These are phyloP conservation scores for Liriodendron chinense DNA, from an alignment of 164 flowering plant species.

Conservation along the genomic window DNA sequence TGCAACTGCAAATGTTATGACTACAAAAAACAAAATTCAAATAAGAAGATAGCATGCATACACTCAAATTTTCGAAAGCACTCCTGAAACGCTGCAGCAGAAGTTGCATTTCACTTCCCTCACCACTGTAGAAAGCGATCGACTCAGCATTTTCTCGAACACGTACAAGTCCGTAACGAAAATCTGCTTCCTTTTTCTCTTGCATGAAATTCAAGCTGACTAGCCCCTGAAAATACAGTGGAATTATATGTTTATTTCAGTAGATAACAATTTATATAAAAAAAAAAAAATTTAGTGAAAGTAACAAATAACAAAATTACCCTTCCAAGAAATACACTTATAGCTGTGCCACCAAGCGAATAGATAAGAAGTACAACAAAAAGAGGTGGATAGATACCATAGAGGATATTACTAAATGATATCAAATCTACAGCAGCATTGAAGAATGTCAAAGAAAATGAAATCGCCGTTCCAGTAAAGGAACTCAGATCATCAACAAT, in stretches of 20 bases:
- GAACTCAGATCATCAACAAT: constrained; percentile 96
- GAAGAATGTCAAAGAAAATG: constrained; percentile 89
- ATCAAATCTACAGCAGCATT: constrained; percentile 86
- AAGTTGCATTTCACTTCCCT: constrained; percentile 84
- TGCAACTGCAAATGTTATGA: neutral
- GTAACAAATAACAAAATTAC: constrained; percentile 26
- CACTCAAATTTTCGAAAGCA: constrained; percentile 88
- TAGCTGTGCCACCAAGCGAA: constrained; percentile 92
- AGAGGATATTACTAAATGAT: constrained; percentile 93
- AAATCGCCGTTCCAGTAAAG: constrained; percentile 90
- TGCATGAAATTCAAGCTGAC: constrained; percentile 85
- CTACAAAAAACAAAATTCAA: neutral
- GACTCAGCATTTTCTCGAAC: constrained; percentile 98
- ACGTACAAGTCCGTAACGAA: constrained; percentile 96
- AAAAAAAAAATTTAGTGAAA: constrained; percentile 1
- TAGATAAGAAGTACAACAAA: constrained; percentile 79
- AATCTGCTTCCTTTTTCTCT: constrained; percentile 99
- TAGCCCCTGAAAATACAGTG: constrained; percentile 54
- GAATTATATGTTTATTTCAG: neutral
- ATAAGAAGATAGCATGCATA: constrained; percentile 27
- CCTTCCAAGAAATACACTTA: constrained; percentile 87
- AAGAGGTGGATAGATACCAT: constrained; percentile 88
- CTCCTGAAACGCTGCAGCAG: constrained; percentile 79
- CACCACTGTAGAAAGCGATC: constrained; percentile 96
- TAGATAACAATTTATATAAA: neutral